Conservation (phyloP, 2,329 filamentous ascomycete genomes). For the Cytospora chrysosperma region DNA sequence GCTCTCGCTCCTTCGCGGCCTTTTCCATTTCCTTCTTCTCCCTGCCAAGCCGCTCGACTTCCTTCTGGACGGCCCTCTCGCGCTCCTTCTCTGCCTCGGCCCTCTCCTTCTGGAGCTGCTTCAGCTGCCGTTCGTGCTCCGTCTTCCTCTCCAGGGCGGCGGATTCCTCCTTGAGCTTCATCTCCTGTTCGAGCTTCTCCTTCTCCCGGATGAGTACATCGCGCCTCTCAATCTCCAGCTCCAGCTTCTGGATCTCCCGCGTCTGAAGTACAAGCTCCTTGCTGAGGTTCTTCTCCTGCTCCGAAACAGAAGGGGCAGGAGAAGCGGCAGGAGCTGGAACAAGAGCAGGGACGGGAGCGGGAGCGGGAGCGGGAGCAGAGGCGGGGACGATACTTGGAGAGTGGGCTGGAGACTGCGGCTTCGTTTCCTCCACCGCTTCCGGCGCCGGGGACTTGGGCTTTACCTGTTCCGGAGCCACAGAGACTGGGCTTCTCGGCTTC, state of each 20-base stretch:
- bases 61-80: background rate
- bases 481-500: background rate
- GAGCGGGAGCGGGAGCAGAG: background rate
- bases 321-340: background rate
- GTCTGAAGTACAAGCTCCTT: slow-evolving; percentile 23
- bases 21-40: slow-evolving; percentile 11
- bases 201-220: slow-evolving; percentile 15
- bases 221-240: slow-evolving; percentile 19
- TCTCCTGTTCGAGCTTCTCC: slow-evolving; percentile 16
- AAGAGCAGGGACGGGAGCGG: background rate
- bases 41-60: background rate
- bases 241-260: slow-evolving; percentile 22
- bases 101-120: slow-evolving; percentile 19
- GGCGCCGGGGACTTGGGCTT: background rate
- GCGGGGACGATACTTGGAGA: no score
- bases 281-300: slow-evolving; percentile 19
- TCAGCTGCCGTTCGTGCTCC: slow-evolving; percentile 15
- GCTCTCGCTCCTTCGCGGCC: slow-evolving; percentile 12
- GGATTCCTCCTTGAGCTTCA: slow-evolving; percentile 10
- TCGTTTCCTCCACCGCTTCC: background rate
- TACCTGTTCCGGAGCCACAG: background rate
- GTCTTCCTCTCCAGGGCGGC: slow-evolving; percentile 12
- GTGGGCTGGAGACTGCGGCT: background rate
- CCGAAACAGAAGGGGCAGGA: background rate
- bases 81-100: slow-evolving; percentile 5